phyloP scores from a whole-genome alignment of 2,329 filamentous ascomycete genomes.

The Calonectria henricotiae region DNA sequence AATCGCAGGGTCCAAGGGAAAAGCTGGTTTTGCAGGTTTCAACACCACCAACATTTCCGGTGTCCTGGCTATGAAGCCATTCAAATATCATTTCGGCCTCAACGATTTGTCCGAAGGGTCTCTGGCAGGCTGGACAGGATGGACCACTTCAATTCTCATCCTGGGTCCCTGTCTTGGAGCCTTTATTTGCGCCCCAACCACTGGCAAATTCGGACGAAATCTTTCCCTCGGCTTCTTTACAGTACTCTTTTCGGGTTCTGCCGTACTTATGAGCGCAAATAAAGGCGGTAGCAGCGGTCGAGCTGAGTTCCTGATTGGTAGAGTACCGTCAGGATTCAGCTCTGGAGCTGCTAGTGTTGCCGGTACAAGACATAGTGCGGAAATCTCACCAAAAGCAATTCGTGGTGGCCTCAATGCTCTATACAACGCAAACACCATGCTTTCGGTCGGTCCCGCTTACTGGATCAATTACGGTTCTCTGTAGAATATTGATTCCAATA shows the following conservation, averaged over 20 bases:
- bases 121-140: slow-evolving; percentile 31
- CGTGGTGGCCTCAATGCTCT: slow-evolving; percentile 30
- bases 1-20: slow-evolving; percentile 78
- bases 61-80: slow-evolving; percentile 33
- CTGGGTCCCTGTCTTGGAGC: slow-evolving; percentile 31
- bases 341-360: slow-evolving; percentile 35
- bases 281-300: slow-evolving; percentile 18
- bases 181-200: slow-evolving; percentile 32
- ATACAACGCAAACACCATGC: slow-evolving; percentile 36
- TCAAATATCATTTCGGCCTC: slow-evolving; percentile 29
- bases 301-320: slow-evolving; percentile 29
- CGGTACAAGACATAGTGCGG: slow-evolving; percentile 31
- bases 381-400: slow-evolving; percentile 33
- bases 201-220: slow-evolving; percentile 30
- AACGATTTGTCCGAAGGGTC: slow-evolving; percentile 14
- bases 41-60: slow-evolving; percentile 36
- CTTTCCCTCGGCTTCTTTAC: slow-evolving; percentile 28
- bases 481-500: slow-evolving; percentile 14
- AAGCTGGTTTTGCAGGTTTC: slow-evolving; percentile 63
- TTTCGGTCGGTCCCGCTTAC: slow-evolving; percentile 33
- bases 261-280: slow-evolving; percentile 31
- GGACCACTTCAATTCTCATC: slow-evolving; percentile 34
- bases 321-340: slow-evolving; percentile 29
- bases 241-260: slow-evolving; percentile 25
- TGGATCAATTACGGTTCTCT: slow-evolving; percentile 37